These are phyloP conservation scores for Plicaturopsis crispa DNA, from an alignment of 768 basidiomycete species.

Conservation along the genomic window DNA sequence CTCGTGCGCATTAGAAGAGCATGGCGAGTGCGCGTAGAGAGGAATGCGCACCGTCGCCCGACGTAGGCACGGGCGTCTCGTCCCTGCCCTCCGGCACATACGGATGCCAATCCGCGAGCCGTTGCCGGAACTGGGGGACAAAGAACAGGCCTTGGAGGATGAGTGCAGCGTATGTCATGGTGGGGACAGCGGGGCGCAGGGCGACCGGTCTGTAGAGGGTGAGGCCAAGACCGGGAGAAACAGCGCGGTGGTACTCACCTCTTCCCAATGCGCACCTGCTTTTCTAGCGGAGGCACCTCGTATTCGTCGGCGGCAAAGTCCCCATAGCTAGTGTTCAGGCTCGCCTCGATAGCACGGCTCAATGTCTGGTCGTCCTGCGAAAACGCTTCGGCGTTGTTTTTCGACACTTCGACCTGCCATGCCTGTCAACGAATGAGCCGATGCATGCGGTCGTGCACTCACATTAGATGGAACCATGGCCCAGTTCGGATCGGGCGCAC, in stretches of 20 bases:
- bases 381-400: too few relatives aligned
- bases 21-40: too few relatives aligned
- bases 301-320: slow-evolving; percentile 43
- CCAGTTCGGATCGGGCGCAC: slow-evolving; percentile 61
- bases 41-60: too few relatives aligned
- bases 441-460: slow-evolving; percentile 12
- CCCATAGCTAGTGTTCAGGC: slow-evolving; percentile 34
- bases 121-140: slow-evolving; percentile 70
- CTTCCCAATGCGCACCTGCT: slow-evolving; percentile 46
- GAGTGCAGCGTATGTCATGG: slow-evolving; percentile 52
- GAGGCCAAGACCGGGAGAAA: slow-evolving; percentile 1
- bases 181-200: slow-evolving; percentile 46
- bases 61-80: too few relatives aligned
- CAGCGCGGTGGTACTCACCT: slow-evolving; percentile 31
- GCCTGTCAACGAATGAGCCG: background rate
- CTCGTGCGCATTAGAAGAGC: slow-evolving; percentile 1
- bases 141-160: slow-evolving; percentile 55
- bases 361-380: slow-evolving; percentile 54
- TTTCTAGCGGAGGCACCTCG: slow-evolving; percentile 44
- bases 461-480: slow-evolving; percentile 66
- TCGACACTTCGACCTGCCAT: slow-evolving; percentile 10
- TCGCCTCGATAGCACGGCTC: slow-evolving; percentile 67
- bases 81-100: too few relatives aligned
- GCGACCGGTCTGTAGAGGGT: slow-evolving; percentile 52
- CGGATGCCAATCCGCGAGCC: too few relatives aligned